A percentile compares a stretch with the other conserved stretches of the same genome.
Evolutionary conservation across 306 rosid genomes (phyloP).

Genomic region (Cicer arietinum): DNA sequence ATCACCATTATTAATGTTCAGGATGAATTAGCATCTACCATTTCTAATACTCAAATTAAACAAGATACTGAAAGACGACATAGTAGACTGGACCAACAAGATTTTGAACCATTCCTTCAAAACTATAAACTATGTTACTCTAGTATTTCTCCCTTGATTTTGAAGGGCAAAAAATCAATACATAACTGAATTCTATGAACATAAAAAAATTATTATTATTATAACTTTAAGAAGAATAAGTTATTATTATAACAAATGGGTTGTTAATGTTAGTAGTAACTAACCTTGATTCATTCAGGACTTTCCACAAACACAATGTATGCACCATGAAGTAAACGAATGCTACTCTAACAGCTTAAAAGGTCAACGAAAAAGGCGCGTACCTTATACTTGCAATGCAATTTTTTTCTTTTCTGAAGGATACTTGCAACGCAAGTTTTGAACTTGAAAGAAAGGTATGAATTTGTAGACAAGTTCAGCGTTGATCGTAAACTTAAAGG

Average conservation of each 20-base stretch:
- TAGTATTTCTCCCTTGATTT: too few species aligned
- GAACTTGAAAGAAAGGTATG: neutral
- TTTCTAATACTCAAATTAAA: too few species aligned
- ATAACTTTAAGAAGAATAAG: too few species aligned
- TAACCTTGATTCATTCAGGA: neutral
- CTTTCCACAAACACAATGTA: neutral
- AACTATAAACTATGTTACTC: too few species aligned
- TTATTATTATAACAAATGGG: neutral
- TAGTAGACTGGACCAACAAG: too few species aligned
- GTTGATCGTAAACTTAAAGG: neutral
- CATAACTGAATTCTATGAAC: too few species aligned
- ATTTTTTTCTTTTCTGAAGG: neutral
- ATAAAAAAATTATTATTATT: neutral
- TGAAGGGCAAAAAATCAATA: too few species aligned
- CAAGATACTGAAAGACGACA: too few species aligned
- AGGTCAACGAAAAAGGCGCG: neutral
- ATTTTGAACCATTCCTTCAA: too few species aligned
- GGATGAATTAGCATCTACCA: neutral
- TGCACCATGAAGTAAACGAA: neutral
- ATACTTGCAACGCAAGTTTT: neutral
- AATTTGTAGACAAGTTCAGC: neutral
- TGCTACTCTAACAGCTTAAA: too few species aligned
- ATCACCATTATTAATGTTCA: neutral
- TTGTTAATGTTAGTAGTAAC: neutral
- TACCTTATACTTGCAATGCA: neutral